Evolutionary conservation across 2,329 filamentous ascomycete genomes (phyloP).

Genomic region (Neofusicoccum parvum): DNA sequence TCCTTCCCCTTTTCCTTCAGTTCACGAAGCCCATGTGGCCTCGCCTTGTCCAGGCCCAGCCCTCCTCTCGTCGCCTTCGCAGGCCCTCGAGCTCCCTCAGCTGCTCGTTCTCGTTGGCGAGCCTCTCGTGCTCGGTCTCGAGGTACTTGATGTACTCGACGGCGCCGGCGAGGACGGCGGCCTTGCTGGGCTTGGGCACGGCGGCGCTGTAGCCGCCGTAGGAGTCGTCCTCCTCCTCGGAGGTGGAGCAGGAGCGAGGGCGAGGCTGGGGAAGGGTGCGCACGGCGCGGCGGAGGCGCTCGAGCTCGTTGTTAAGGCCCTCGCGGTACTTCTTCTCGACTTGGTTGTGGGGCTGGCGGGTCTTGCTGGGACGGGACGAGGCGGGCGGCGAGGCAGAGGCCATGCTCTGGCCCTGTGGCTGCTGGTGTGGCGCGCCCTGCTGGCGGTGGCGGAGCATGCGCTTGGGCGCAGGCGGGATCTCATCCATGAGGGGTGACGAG

Average conservation of each 20-base stretch:
- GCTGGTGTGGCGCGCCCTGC: constrained; percentile 4
- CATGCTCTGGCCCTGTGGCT: constrained; percentile 10
- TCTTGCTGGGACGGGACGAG: constrained; percentile 22
- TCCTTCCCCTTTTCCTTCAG: background rate
- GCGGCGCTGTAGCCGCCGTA: constrained; percentile 16
- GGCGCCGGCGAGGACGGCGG: constrained; percentile 26
- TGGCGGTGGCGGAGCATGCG: constrained; percentile 7
- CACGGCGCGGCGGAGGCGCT: constrained; percentile 32
- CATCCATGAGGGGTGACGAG: constrained; percentile 27
- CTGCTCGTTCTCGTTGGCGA: constrained; percentile 32
- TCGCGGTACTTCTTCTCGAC: constrained; percentile 38
- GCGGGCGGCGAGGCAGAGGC: constrained; percentile 6
- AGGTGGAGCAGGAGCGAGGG: constrained; percentile 26
- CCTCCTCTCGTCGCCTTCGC: constrained; percentile 17
- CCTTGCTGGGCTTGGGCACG: constrained; percentile 25
- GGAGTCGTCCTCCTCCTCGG: constrained; percentile 12
- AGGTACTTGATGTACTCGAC: constrained; percentile 25
- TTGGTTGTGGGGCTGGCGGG: constrained; percentile 38
- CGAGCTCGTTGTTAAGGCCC: constrained; percentile 36
- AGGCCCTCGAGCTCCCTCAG: constrained; percentile 26
- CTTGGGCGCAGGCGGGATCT: constrained; percentile 26
- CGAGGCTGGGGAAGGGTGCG: constrained; percentile 36
- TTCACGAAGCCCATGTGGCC: constrained; percentile 16
- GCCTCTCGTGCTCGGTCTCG: constrained; percentile 22
- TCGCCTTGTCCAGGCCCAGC: constrained; percentile 19